These are phyloP conservation scores for Dothiorella sarmentorum DNA, from an alignment of 2,329 filamentous ascomycete genomes.

Conservation along the genomic window DNA sequence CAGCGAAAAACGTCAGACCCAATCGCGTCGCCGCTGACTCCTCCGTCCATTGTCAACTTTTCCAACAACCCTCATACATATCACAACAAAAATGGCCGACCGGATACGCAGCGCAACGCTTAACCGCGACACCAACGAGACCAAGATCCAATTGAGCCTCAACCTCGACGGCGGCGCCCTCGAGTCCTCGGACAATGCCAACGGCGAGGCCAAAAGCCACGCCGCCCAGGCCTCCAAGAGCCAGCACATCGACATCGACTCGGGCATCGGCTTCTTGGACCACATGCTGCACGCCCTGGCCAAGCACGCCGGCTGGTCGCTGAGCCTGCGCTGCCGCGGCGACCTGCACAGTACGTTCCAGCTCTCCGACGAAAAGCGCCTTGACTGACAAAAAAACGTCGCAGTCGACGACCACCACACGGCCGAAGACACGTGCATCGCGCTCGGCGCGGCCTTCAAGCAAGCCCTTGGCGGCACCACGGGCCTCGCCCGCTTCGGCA, in stretches of 20 bases:
- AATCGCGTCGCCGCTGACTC: constrained; percentile 22
- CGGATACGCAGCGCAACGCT: constrained; percentile 67
- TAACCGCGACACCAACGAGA: constrained; percentile 93
- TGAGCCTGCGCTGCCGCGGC: constrained; percentile 77
- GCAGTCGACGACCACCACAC: constrained; percentile 98
- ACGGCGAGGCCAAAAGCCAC: constrained; percentile 55
- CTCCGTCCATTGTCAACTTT: neutral
- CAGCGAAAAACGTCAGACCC: constrained; percentile 11
- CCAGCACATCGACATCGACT: constrained; percentile 83
- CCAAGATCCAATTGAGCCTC: constrained; percentile 88
- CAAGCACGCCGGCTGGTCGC: constrained; percentile 93
- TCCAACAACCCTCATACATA: neutral
- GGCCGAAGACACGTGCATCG: constrained; percentile 90
- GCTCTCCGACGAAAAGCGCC: neutral
- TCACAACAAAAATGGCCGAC: constrained; percentile 22
- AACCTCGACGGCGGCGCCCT: constrained; percentile 82
- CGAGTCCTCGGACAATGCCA: constrained; percentile 30
- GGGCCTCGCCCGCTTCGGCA: constrained; percentile 86
- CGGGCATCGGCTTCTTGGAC: constrained; percentile 91
- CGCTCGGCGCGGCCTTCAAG: constrained; percentile 82
- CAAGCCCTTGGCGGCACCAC: constrained; percentile 71
- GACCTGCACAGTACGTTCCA: constrained; percentile 79
- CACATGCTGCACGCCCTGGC: constrained; percentile 98
- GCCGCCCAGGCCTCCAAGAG: constrained; percentile 80
- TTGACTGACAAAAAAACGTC: no score